Base-by-base conservation (phyloP, 257 asterid genomes). In the Nicotiana benthamiana region DNA sequence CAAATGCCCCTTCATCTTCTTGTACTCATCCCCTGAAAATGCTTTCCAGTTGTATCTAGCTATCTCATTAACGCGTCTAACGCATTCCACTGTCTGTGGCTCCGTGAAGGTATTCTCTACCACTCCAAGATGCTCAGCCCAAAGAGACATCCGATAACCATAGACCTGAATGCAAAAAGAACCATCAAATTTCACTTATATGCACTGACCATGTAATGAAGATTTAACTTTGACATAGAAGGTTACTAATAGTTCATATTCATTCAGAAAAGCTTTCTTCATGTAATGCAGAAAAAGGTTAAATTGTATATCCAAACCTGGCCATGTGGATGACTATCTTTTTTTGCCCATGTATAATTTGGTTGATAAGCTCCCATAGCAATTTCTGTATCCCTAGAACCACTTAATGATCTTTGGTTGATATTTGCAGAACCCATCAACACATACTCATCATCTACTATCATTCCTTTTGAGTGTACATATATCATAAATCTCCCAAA, bases 331-430 rank as follows among this genome's bases (percentile, higher is more conserved):
- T 84, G 91, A 26, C 77, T 81, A 79, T 85, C 82, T 79, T 87
- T 89, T 80, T 86, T 84, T 18, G 82, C 82, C 97, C 96, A 92
- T 26, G 93, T 90, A 86, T 93, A 83, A 86, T 87, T 87, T 27
- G 97, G 94, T 82, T 92, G 97, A 85, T 92, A 93, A 10, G 97
- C 96, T 1, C 97, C 97, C 97, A 93, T 90, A 34, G 97, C 97
- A 27, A 93, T 93, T 87, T 93, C 97, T 6, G 97, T 93, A 84
- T 93, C 97, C 83, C 97, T 88, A 16, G 95, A 92, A 40, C 97
- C 97, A 61, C 92, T 94, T 97, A 93, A 89, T 4, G 97, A 93
- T 75, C 97, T 88, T 80, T 93, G 96, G 86, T 93, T 92, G 64
- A 93, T 92, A 79, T 93, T 93, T 80, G 97, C 97, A 34, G 97